phyloP scores from a whole-genome alignment of 2,329 filamentous ascomycete genomes.

The Xylogone sp. region DNA sequence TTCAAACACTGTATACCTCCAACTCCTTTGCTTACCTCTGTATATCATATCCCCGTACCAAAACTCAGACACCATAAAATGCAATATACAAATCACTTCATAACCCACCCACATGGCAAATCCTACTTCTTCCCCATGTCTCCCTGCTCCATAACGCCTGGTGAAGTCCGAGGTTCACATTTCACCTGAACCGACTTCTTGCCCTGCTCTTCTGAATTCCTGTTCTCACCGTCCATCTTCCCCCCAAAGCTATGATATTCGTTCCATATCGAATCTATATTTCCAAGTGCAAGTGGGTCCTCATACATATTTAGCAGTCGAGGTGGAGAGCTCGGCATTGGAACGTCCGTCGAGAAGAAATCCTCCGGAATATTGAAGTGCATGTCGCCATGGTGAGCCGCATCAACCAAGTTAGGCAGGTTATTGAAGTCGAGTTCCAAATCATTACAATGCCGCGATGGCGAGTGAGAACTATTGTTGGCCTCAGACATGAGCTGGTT shows the following conservation, averaged over 20 bases:
- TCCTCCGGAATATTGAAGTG: slow-evolving; percentile 26
- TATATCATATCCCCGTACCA: background rate
- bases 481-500: slow-evolving; percentile 27
- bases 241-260: slow-evolving; percentile 16
- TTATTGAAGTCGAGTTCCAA: slow-evolving; percentile 29
- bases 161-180: background rate
- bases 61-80: background rate
- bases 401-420: slow-evolving; percentile 25
- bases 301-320: slow-evolving; percentile 30
- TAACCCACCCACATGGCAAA: background rate
- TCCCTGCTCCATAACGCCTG: background rate
- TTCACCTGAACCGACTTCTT: background rate
- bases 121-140: background rate
- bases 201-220: slow-evolving; percentile 7
- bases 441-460: slow-evolving; percentile 14
- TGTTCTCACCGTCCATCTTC: slow-evolving; percentile 6
- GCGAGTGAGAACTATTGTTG: slow-evolving; percentile 21
- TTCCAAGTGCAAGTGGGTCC: slow-evolving; percentile 18
- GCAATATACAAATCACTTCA: background rate
- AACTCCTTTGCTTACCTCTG: background rate
- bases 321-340: slow-evolving; percentile 43
- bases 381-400: slow-evolving; percentile 12
- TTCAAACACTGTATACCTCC: too few relatives aligned
- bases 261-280: slow-evolving; percentile 20
- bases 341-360: slow-evolving; percentile 38